These are phyloP conservation scores for Pythium biforme DNA, from an alignment of 352 stramenopile genomes.

Conservation along the genomic window DNA sequence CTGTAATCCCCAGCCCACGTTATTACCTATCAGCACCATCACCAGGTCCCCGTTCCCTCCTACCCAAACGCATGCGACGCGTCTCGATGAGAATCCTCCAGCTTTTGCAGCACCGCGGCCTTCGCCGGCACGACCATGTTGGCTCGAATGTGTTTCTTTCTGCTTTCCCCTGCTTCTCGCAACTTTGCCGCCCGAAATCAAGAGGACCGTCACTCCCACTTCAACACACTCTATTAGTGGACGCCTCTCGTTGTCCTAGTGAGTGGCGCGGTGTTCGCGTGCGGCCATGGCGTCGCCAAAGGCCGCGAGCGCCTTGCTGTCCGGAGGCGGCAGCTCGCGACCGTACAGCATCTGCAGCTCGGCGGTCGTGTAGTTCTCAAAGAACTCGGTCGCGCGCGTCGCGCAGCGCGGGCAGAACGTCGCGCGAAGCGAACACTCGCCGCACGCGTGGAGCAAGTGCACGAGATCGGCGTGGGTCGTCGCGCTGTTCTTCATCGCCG, in stretches of 20 bases:
- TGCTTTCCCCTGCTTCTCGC: neutral
- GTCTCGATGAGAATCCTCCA: conserved; percentile 25
- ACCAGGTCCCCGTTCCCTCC: too few relatives aligned
- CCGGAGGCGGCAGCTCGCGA: conserved; percentile 47
- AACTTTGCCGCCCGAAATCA: neutral
- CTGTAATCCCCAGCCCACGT: conserved; percentile 8
- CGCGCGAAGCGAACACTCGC: conserved; percentile 48
- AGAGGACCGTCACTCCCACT: conserved; percentile 32
- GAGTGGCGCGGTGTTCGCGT: conserved; percentile 38
- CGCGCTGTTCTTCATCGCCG: conserved; percentile 53
- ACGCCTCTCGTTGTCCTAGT: conserved; percentile 14
- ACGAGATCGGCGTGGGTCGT: conserved; percentile 60
- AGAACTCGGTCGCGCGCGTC: conserved; percentile 58
- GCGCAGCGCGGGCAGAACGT: conserved; percentile 54
- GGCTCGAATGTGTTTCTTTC: neutral
- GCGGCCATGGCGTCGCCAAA: conserved; percentile 42
- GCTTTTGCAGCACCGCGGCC: conserved; percentile 24
- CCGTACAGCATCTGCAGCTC: conserved; percentile 63
- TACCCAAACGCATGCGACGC: conserved; percentile 29
- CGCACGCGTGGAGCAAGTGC: conserved; percentile 51
- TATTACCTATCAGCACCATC: too few relatives aligned
- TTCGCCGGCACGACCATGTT: conserved; percentile 23
- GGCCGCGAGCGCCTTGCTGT: conserved; percentile 39
- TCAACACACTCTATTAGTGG: conserved; percentile 26
- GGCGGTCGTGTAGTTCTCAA: conserved; percentile 43